phyloP scores from a whole-genome alignment of 768 basidiomycete genomes.

The Suillus subaureus region DNA sequence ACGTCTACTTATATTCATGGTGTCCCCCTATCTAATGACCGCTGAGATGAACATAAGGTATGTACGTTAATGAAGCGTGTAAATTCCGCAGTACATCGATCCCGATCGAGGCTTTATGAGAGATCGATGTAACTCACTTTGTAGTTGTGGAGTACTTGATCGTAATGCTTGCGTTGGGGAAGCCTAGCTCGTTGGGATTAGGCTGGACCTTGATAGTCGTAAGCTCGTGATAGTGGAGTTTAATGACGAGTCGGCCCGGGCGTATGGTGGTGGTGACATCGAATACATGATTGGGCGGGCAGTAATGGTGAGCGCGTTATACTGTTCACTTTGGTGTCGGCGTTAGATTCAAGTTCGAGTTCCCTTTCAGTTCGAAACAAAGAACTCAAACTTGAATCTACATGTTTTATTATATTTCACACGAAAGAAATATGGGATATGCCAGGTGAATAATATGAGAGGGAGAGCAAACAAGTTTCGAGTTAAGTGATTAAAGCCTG shows the following conservation, averaged over 20 bases:
- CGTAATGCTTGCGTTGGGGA: not conserved
- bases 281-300: not conserved
- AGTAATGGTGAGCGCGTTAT: not conserved
- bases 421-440: too few species aligned
- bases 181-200: not conserved
- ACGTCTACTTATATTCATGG: not conserved
- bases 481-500: too few species aligned
- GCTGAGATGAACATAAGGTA: not conserved
- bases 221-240: not conserved
- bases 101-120: not conserved
- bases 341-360: too few species aligned
- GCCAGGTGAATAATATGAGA: too few species aligned
- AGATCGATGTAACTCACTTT: not conserved
- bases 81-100: not conserved
- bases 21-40: not conserved
- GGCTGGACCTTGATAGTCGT: not conserved
- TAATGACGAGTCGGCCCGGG: not conserved
- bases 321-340: too few species aligned
- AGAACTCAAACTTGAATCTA: too few species aligned
- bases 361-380: too few species aligned
- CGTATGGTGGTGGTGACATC: not conserved
- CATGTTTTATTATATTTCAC: too few species aligned
- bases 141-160: not conserved
- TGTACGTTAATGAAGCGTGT: not conserved
- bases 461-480: too few species aligned